Base-by-base conservation (phyloP, 805 yeast genomes). In the Isabelozyma pseudorhagii region DNA sequence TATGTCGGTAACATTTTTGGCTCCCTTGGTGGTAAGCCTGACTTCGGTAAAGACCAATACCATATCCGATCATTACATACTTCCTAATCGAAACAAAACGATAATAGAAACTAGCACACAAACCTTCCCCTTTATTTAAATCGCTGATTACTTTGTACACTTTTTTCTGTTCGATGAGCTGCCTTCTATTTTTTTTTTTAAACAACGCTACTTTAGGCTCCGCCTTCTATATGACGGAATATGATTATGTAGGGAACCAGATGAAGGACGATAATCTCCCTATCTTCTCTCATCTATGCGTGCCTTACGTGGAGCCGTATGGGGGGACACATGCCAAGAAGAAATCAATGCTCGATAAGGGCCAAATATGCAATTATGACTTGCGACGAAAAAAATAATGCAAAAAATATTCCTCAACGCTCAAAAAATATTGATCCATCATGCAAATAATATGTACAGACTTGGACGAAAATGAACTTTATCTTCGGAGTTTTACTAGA, bases 1-100 rank as follows among this genome's bases (percentile, higher is more conserved):
- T 83, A 82, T 62, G 69, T 82, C 47, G 89, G 89, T 54, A 87
- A 83, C 60, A 71, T 79, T 50, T 78, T 74, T 52, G 83, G 80
- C 46, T 72, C 84, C 41, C 71, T 83, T 46, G 86, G 74, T 40
- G 75, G 75, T 9, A 66, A 57, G 11, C 72, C 72, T 41, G 68
- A 72, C 56, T 71, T 72, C 45, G 78, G 78, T n/a, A 64, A 63
- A 59, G 40, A 38, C 18, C 40, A 2, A 15, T 38, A 38, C 18
- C 15, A n/a, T 13, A 8, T 38, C 40, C 40, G 40, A 13, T 8
- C 10, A 38, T 5, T 34, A 13, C 38, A 34, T 34, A n/a, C 38
- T 34, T 13, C 38, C 38, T 8, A 34, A 34, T 34, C 5, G 25
- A 21, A 21, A 6, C 25, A 21, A 21, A 21, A 21, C 6, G 25